These are phyloP conservation scores for Theobroma grandiflorum DNA, from an alignment of 441 rosid species.

Conservation along the genomic window DNA sequence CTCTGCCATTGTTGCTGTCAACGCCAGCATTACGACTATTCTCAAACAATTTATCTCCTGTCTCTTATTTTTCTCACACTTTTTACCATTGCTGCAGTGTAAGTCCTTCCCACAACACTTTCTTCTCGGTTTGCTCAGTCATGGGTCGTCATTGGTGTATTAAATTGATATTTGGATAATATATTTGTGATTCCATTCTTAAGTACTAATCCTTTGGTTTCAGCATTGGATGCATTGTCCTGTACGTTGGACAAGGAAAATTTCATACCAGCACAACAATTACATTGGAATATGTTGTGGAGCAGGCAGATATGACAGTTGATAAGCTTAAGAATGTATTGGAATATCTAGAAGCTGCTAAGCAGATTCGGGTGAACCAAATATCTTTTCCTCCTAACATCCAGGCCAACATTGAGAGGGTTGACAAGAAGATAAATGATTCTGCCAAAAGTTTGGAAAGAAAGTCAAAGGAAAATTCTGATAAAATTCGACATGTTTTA, in stretches of 20 bases:
- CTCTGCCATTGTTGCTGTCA: slow-evolving; percentile 59
- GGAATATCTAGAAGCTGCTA: slow-evolving; percentile 53
- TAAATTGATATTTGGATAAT: neutral
- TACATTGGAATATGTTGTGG: slow-evolving; percentile 56
- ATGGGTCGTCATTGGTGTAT: neutral
- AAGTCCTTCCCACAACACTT: slow-evolving; percentile 5
- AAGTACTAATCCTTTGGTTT: neutral
- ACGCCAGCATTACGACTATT: slow-evolving; percentile 40
- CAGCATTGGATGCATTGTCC: slow-evolving; percentile 62
- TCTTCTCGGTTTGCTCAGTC: neutral
- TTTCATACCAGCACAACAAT: slow-evolving; percentile 52
- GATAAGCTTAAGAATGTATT: slow-evolving; percentile 48
- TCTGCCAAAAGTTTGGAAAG: neutral
- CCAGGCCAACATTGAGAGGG: slow-evolving; percentile 44
- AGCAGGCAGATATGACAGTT: slow-evolving; percentile 48
- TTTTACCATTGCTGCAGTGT: slow-evolving; percentile 65
- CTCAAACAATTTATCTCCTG: slow-evolving; percentile 48
- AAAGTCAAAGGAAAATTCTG: neutral
- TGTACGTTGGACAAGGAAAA: slow-evolving; percentile 63
- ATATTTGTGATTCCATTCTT: neutral
- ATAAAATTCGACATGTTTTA: neutral
- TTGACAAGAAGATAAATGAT: neutral
- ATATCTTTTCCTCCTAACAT: slow-evolving; percentile 53
- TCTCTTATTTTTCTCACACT: slow-evolving; percentile 56
- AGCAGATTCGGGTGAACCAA: slow-evolving; percentile 41